A percentile compares a stretch with the other conserved stretches of the same genome.
phyloP scores from a whole-genome alignment of 306 rosid species.

The Medicago truncatula region DNA sequence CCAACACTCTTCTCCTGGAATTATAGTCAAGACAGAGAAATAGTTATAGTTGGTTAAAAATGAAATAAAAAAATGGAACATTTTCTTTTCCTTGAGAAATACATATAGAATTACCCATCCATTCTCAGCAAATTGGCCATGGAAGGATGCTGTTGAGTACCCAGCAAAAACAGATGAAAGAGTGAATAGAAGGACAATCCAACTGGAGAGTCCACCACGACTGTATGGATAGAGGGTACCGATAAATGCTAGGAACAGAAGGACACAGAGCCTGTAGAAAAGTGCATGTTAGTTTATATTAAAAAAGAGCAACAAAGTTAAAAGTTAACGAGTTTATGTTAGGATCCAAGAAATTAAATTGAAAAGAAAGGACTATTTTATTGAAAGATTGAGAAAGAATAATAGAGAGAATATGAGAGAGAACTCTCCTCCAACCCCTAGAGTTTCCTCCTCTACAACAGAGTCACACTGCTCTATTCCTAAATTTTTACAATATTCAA shows the following conservation, averaged over 20 bases:
- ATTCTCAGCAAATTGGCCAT: constrained; percentile 63
- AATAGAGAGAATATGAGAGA: background rate
- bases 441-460: background rate
- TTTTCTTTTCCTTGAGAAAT: constrained; percentile 26
- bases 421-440: background rate
- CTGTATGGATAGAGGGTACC: constrained; percentile 81
- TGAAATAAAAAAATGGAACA: constrained; percentile 6
- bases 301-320: constrained; percentile 33
- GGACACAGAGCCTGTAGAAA: constrained; percentile 62
- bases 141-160: constrained; percentile 77
- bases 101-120: constrained; percentile 71
- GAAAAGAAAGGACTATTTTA: background rate
- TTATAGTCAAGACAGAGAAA: constrained; percentile 35
- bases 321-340: background rate
- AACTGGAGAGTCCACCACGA: constrained; percentile 72
- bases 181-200: constrained; percentile 60
- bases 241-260: constrained; percentile 68
- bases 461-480: background rate
- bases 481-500: background rate
- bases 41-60: constrained; percentile 5
- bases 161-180: constrained; percentile 76
- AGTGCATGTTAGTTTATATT: constrained; percentile 21
- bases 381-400: background rate
- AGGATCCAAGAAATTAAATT: background rate
- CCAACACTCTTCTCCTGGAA: constrained; percentile 73